Evolutionary conservation across 345 rosid genomes (phyloP).

Genomic region (Combretum micranthum): DNA sequence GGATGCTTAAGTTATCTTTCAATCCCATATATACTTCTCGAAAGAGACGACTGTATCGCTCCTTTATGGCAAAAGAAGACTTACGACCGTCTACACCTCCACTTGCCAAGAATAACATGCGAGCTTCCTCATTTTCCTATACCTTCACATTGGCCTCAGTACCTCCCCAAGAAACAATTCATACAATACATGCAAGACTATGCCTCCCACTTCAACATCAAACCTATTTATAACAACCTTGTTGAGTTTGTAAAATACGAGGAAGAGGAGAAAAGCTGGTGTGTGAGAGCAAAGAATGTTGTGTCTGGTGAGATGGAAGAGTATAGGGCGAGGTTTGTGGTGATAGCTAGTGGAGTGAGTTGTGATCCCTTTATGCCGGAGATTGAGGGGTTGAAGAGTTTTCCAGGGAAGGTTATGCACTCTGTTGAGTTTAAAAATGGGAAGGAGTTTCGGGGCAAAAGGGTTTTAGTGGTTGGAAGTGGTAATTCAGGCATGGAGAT

Average conservation of each 20-base stretch:
- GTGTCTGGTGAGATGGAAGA: slow-evolving; percentile 38
- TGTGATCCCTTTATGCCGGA: slow-evolving; percentile 32
- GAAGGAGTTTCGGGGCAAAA: slow-evolving; percentile 24
- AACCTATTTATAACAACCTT: slow-evolving; percentile 34
- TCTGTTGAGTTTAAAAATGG: slow-evolving; percentile 49
- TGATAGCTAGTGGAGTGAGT: slow-evolving; percentile 66
- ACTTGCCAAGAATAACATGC: slow-evolving; percentile 53
- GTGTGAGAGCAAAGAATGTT: slow-evolving; percentile 32
- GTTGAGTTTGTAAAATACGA: slow-evolving; percentile 51
- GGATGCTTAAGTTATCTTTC: slow-evolving; percentile 49
- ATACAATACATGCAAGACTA: slow-evolving; percentile 50
- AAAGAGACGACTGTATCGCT: slow-evolving; percentile 57
- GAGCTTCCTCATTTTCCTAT: slow-evolving; percentile 47
- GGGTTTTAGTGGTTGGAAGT: slow-evolving; percentile 70
- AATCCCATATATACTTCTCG: slow-evolving; percentile 59
- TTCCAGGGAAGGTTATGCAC: slow-evolving; percentile 45
- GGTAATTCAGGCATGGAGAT: slow-evolving; percentile 94
- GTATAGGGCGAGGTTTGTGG: slow-evolving; percentile 44
- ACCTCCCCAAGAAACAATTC: slow-evolving; percentile 43
- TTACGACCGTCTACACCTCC: slow-evolving; percentile 77
- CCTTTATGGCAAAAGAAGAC: slow-evolving; percentile 59
- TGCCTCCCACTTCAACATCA: slow-evolving; percentile 41
- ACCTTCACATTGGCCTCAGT: slow-evolving; percentile 40
- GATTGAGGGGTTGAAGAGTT: slow-evolving; percentile 38
- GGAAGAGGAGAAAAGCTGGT: slow-evolving; percentile 34